phyloP scores from a whole-genome alignment of 1,284 basidiomycete species.

The Pholiota adiposa region DNA sequence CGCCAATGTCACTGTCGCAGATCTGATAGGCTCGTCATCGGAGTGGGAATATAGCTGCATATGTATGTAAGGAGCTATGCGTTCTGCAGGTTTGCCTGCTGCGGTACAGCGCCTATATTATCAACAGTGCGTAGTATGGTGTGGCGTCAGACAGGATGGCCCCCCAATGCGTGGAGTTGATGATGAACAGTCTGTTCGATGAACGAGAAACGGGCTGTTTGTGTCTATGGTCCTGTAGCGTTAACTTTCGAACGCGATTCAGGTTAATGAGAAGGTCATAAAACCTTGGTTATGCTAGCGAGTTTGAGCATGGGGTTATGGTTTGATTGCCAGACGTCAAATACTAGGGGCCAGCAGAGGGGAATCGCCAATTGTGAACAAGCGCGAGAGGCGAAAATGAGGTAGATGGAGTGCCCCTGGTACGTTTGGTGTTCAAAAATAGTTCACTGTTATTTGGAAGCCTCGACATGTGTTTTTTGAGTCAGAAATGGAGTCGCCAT shows the following conservation, averaged over 20 bases:
- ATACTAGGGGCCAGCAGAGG: background rate
- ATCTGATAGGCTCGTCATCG: slow-evolving; percentile 4
- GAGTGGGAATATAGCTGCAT: background rate
- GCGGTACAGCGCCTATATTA: too few species aligned
- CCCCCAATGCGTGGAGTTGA: too few species aligned
- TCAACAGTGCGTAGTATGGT: too few species aligned
- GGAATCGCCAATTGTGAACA: background rate
- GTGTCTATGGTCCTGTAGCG: background rate
- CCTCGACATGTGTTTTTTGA: background rate
- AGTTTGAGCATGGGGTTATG: slow-evolving; percentile 14
- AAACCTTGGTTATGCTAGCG: background rate
- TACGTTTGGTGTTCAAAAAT: background rate
- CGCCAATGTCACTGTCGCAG: background rate
- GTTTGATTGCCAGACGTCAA: slow-evolving; percentile 24
- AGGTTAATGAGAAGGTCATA: slow-evolving; percentile 3
- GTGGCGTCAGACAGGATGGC: too few species aligned
- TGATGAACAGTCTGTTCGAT: background rate
- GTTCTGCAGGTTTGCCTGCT: too few species aligned
- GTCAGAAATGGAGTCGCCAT: background rate
- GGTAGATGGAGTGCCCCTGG: background rate
- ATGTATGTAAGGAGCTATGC: too few species aligned
- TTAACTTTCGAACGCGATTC: slow-evolving; percentile 10
- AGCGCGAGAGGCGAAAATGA: too few species aligned
- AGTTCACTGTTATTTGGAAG: background rate
- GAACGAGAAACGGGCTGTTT: background rate